Evolutionary conservation across 2,329 filamentous ascomycete species (phyloP).

Genomic region (Capronia coronata): DNA sequence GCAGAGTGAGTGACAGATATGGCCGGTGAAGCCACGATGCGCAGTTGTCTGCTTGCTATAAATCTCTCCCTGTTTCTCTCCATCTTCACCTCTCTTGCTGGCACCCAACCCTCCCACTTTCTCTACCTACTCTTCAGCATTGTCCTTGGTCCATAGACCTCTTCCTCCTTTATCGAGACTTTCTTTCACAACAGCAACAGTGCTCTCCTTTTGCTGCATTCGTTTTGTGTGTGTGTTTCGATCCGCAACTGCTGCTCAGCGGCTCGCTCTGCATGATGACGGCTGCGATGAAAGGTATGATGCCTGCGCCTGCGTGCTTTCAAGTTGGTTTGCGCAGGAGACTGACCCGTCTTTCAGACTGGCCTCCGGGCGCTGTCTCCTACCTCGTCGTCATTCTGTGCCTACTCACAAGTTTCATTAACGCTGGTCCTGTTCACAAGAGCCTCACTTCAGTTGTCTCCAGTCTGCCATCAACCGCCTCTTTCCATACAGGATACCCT

Average conservation of each 20-base stretch:
- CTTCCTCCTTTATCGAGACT: not conserved
- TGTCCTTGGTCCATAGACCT: not conserved
- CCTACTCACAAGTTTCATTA: constrained; percentile 1
- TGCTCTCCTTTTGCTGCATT: not conserved
- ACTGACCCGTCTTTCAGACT: not conserved
- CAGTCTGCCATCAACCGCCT: not conserved
- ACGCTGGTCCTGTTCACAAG: constrained; percentile 6
- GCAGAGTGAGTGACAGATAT: no score
- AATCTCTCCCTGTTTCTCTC: not conserved
- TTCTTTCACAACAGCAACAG: not conserved
- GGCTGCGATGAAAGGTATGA: constrained; percentile 6
- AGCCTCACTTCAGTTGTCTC: constrained; percentile 1
- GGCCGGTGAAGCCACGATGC: no score
- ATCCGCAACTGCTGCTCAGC: not conserved
- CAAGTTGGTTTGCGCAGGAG: not conserved
- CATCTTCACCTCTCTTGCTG: not conserved
- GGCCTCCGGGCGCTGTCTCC: constrained; percentile 1
- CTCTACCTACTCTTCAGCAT: not conserved
- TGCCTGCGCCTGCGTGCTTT: not conserved
- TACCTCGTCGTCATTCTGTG: constrained; percentile 1
- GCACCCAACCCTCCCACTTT: not conserved
- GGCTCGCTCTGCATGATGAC: constrained; percentile 1
- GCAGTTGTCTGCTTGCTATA: not conserved
- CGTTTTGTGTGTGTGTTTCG: no score
- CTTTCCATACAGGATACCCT: not conserved